Conservation (phyloP, 208 protist genomes). For the Leishmania aethiopica region DNA sequence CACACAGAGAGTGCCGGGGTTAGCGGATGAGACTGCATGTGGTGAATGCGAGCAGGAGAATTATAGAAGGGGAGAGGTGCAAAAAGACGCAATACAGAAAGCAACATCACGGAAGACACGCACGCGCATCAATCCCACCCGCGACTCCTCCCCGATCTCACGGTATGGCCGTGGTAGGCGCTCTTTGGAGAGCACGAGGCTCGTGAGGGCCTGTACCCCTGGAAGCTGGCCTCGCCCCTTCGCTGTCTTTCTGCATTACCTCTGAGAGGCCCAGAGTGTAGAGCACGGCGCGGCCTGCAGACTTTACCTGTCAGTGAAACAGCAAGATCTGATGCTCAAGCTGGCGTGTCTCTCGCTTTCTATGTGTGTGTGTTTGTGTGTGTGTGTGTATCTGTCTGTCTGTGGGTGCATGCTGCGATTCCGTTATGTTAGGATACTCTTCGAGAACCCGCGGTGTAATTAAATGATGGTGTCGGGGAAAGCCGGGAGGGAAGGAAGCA, state of each 20-base stretch:
- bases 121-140: not conserved
- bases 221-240: not conserved
- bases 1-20: not conserved
- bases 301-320: not conserved
- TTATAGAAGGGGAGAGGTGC: not conserved
- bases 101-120: not conserved
- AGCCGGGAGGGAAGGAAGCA: too few relatives aligned
- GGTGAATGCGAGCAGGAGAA: not conserved
- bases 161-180: not conserved
- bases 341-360: not conserved
- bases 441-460: not conserved
- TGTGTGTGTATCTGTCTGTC: not conserved
- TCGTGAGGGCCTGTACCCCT: not conserved
- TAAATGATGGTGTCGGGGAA: not conserved
- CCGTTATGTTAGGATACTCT: not conserved
- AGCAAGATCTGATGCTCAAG: not conserved
- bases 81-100: constrained; percentile 1
- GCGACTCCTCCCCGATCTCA: not conserved
- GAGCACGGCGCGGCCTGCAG: not conserved
- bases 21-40: not conserved
- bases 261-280: not conserved
- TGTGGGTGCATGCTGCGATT: too few relatives aligned
- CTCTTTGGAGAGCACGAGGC: not conserved
- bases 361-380: not conserved
- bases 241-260: not conserved